Evolutionary conservation across 2,329 filamentous ascomycete species (phyloP).

Genomic region (Podosphaera fusca): DNA sequence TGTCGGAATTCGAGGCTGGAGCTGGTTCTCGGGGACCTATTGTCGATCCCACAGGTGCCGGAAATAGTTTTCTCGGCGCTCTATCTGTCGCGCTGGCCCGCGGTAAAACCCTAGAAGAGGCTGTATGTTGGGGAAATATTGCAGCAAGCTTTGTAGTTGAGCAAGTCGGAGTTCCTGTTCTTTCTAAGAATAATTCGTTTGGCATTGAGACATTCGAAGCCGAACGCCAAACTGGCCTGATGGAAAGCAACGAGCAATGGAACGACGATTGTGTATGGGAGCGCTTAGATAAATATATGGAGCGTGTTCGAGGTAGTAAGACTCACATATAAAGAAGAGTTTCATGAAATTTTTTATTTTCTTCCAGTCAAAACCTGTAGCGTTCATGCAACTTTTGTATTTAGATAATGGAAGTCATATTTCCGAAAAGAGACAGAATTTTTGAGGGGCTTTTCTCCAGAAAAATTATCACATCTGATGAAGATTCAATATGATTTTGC

Average conservation of each 20-base stretch:
- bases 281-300: constrained; percentile 26
- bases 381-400: no score
- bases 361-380: no score
- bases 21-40: constrained; percentile 21
- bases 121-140: constrained; percentile 55
- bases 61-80: constrained; percentile 66
- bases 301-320: background rate
- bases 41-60: constrained; percentile 82
- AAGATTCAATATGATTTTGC: no score
- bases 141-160: constrained; percentile 87
- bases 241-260: constrained; percentile 31
- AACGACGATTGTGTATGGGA: constrained; percentile 31
- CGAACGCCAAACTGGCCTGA: constrained; percentile 12
- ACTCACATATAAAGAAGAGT: background rate
- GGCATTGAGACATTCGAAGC: background rate
- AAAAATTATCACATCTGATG: no score
- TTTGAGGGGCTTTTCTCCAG: no score
- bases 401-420: no score
- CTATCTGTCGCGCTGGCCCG: constrained; percentile 34
- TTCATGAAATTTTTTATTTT: background rate
- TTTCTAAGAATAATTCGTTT: constrained; percentile 15
- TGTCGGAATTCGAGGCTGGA: background rate
- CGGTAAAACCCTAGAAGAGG: constrained; percentile 39
- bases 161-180: constrained; percentile 60
- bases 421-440: no score